Base-by-base conservation (phyloP, 805 yeast genomes). In the Nakazawaea molendinolei region DNA sequence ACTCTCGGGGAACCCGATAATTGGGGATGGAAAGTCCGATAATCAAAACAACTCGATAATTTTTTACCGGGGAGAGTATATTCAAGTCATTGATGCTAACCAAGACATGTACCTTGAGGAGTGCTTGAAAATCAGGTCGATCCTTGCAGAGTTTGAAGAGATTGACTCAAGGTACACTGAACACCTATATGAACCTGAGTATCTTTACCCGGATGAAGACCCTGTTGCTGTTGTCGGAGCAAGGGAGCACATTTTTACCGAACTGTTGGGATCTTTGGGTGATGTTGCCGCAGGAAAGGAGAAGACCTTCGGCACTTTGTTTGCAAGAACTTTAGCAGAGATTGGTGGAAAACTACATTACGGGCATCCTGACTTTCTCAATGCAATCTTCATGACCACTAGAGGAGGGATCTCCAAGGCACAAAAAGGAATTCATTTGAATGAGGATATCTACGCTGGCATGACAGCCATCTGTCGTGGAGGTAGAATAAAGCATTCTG, bases 221-320 rank as follows among this genome's bases (percentile, higher is more conserved):
- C 89, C 92, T 2, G 94, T 90, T 13, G 97, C 97, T 1, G 87
- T 90, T 49, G 71, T 90, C 28, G 97, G 97, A 28, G 95, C 97
- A 1, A 74, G 97, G 49, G 97, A 90, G 54, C 87, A 86, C 54
- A 87, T 90, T 21, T 90, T 90, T 61, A 83, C 95, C 2, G 97
- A 89, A 58, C 84, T 84, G 52, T 77, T 86, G 41, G 97, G 97
- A 40, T 81, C 89, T 9, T 65, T 89, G 28, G 97, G 97, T 32
- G 97, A 89, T 60, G 85, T 89, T 47, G 97, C 97, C 16, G 97
- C 97, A 15, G 96, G 95, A 7, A 89, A 89, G 58, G 97, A 89
- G 54, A 96, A 90, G 60, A 89, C 97, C 1, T 89, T 89, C 65
- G 97, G 97, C 18, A 89, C 97, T 0, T 64, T 90, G 50, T 89